These are phyloP conservation scores for Astrothelium subdiscretum DNA, from an alignment of 495 filamentous ascomycete species.

Conservation along the genomic window DNA sequence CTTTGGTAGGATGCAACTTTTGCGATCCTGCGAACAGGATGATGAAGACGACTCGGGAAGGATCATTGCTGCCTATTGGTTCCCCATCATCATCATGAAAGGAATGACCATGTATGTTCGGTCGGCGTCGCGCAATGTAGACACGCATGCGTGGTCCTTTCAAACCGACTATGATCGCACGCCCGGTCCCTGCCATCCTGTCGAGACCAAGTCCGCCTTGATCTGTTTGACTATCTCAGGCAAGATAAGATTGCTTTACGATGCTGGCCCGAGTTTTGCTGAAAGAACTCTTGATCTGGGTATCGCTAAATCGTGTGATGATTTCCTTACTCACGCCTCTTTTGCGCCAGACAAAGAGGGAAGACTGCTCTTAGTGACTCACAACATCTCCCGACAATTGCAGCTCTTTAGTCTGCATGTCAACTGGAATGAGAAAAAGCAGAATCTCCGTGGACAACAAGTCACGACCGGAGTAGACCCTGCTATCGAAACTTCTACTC, in stretches of 20 bases:
- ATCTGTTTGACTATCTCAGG: constrained; percentile 61
- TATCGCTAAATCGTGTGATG: background rate
- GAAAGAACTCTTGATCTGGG: background rate
- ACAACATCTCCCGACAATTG: constrained; percentile 1
- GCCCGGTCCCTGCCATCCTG: constrained; percentile 55
- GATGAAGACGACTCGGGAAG: constrained; percentile 57
- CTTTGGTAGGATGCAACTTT: constrained; percentile 51
- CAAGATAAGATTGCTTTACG: constrained; percentile 56
- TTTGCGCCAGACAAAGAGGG: constrained; percentile 35
- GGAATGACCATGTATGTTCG: constrained; percentile 22
- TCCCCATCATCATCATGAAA: constrained; percentile 36
- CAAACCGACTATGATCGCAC: constrained; percentile 37
- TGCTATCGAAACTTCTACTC: background rate
- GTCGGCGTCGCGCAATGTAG: constrained; percentile 8
- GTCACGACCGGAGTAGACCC: background rate
- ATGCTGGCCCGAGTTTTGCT: constrained; percentile 19
- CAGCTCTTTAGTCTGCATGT: background rate
- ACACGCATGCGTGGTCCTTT: constrained; percentile 36
- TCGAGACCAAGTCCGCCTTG: constrained; percentile 51
- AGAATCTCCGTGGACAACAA: background rate
- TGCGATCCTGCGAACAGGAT: constrained; percentile 33
- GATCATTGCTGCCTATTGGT: constrained; percentile 77
- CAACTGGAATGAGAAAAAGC: background rate
- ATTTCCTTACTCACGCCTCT: background rate
- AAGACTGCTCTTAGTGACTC: background rate